These are phyloP conservation scores for Furcasterigmium furcatum DNA, from an alignment of 2,329 filamentous ascomycete genomes.

Conservation along the genomic window DNA sequence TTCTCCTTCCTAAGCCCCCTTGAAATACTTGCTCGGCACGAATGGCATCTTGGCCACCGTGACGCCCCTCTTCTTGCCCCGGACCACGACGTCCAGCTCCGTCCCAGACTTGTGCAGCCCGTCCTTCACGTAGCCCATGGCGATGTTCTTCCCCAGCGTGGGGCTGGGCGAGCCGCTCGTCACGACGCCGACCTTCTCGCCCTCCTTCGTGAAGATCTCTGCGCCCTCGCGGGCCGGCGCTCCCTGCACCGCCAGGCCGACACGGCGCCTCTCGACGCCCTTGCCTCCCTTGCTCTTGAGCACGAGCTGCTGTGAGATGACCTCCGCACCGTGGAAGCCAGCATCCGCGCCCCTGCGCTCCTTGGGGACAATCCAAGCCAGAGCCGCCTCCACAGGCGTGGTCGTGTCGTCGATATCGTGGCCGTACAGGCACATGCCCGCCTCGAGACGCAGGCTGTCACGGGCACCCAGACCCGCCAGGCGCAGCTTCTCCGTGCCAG, in stretches of 20 bases:
- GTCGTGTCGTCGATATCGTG: constrained; percentile 86
- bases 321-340: constrained; percentile 81
- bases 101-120: constrained; percentile 83
- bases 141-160: constrained; percentile 83
- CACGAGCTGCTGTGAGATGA: constrained; percentile 74
- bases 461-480: constrained; percentile 87
- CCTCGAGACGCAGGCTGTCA: constrained; percentile 90
- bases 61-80: constrained; percentile 73
- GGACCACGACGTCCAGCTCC: constrained; percentile 72
- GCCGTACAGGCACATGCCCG: constrained; percentile 99
- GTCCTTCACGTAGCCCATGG: constrained; percentile 88
- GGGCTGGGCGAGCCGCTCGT: constrained; percentile 92
- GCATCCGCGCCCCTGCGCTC: constrained; percentile 58
- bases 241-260: constrained; percentile 80
- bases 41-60: constrained; percentile 88
- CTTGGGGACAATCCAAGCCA: constrained; percentile 80
- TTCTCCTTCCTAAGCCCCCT: constrained; percentile 29
- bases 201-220: constrained; percentile 64
- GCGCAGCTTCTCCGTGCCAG: constrained; percentile 60
- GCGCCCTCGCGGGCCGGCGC: constrained; percentile 89
- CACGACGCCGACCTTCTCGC: constrained; percentile 70
- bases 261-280: constrained; percentile 68
- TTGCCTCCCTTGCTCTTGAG: constrained; percentile 68
- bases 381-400: constrained; percentile 54
- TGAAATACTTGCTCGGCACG: constrained; percentile 74